Conservation (phyloP, 371 early-diverging fungal species). For the Rhizopus microsporus region DNA sequence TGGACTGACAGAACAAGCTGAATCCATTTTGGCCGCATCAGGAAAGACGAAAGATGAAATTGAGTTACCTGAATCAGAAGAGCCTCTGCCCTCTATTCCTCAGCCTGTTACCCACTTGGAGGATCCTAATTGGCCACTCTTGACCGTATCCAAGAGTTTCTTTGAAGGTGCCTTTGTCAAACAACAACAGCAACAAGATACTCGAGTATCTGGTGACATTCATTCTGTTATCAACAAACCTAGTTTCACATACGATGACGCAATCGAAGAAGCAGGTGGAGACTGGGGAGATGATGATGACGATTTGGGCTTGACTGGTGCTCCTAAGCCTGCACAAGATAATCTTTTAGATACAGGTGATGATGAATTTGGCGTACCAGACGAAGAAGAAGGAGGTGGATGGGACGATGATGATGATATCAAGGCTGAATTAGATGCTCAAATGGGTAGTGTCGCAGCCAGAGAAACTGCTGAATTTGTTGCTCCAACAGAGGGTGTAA, state of each 20-base stretch:
- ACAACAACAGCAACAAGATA: constrained; percentile 22
- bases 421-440: constrained; percentile 61
- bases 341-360: constrained; percentile 30
- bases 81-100: constrained; percentile 57
- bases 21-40: constrained; percentile 72
- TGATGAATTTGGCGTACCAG: constrained; percentile 31
- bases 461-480: constrained; percentile 66
- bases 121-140: constrained; percentile 88
- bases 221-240: constrained; percentile 39
- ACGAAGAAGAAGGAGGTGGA: constrained; percentile 56
- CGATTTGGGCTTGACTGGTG: constrained; percentile 35
- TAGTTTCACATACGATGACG: constrained; percentile 51
- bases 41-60: constrained; percentile 69
- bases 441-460: constrained; percentile 62
- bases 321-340: not conserved
- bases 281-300: constrained; percentile 77
- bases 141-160: constrained; percentile 72
- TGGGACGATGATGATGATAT: constrained; percentile 66
- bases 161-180: constrained; percentile 64
- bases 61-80: constrained; percentile 45
- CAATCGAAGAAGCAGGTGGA: constrained; percentile 57
- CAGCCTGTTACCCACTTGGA: constrained; percentile 67
- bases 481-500: constrained; percentile 73
- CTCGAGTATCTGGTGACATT: constrained; percentile 25
- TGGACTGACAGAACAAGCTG: constrained; percentile 83